Conservation (phyloP, 805 yeast genomes). For the Pichia phayaonensis region DNA sequence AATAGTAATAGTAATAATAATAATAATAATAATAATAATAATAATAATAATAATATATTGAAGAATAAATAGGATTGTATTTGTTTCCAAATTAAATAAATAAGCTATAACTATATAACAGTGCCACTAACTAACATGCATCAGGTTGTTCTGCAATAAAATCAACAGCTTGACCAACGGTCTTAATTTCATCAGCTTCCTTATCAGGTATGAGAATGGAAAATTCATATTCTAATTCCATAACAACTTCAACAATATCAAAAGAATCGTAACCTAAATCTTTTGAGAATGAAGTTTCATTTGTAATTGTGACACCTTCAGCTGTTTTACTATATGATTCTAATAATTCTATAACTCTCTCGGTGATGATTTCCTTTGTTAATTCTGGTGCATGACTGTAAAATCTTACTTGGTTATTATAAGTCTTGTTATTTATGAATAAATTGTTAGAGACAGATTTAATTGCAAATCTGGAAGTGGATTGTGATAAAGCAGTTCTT, state of each 20-base stretch:
- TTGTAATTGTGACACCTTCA: conserved; percentile 25
- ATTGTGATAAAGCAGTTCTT: not conserved
- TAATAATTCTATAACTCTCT: conserved; percentile 54
- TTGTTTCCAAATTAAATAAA: not conserved
- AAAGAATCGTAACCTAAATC: conserved; percentile 67
- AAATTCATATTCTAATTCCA: conserved; percentile 67
- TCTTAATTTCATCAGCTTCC: conserved; percentile 88
- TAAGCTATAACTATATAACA: not conserved
- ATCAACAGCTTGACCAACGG: conserved; percentile 88
- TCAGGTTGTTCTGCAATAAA: conserved; percentile 67
- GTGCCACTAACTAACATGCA: conserved; percentile 22
- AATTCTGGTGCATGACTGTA: conserved; percentile 56
- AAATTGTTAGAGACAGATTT: not conserved
- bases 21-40: not conserved
- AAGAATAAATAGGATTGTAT: conserved; percentile 3
- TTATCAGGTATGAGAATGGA: conserved; percentile 82
- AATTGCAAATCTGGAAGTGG: not conserved
- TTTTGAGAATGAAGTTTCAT: conserved; percentile 47
- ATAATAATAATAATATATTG: not conserved
- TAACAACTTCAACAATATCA: conserved; percentile 64
- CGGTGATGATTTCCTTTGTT: conserved; percentile 54
- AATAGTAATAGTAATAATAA: not conserved
- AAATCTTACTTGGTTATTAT: conserved; percentile 18
- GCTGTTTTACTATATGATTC: conserved; percentile 58
- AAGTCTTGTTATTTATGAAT: conserved; percentile 1